Evolutionary conservation across 2,329 filamentous ascomycete genomes (phyloP), one percentile per base, ranked within the genome.

Genomic region (Cladosporium sp.): DNA sequence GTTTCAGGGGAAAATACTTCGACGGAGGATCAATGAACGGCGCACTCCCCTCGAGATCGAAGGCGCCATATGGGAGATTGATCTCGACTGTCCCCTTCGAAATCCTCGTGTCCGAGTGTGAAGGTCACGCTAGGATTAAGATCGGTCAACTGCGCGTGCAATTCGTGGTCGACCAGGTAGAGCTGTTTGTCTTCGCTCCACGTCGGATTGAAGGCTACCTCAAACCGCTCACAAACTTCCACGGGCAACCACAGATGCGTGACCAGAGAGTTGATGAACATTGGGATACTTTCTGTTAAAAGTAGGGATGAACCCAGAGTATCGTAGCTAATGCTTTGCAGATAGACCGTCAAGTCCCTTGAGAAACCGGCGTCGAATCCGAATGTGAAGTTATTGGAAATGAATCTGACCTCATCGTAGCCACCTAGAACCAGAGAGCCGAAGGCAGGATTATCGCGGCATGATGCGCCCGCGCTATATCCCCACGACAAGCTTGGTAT

Each of bases 261-360:
- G 4, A 72, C 62, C 13, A 69, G 67, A 7, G 69, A 70, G 57
- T 74, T 68, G 29, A 74, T 61, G 20, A 60, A 71, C 9, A 55
- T 41, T 18, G 55, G 38, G 40, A 62, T 58, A 4, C 43, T 41
- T 1, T 49, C 36, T 5, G 48, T 43, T 2, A 61, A 38, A 13
- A 62, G 48, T 7, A 52, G 59, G 6, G 54, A 48, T 25, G 66
- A 67, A 13, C 55, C 55, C 11, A 53, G 25, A 0, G 53, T 57
- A 22, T 62, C 48, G 36, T 59, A 52, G 4, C 53, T 56, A 20
- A 65, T 59, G 2, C 55, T 55, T 18, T 57, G 49, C 1, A 65
- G 15, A 5, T 53, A 45, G 11, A 63, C 53, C 9, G 59, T n/a
- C 13, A 65, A 49, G 38, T 62, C 56, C 3, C 60, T 53, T 13